Evolutionary conservation across 2,329 filamentous ascomycete genomes (phyloP), one percentile per base, ranked within the genome.

Genomic region (Fusarium multiceps): DNA sequence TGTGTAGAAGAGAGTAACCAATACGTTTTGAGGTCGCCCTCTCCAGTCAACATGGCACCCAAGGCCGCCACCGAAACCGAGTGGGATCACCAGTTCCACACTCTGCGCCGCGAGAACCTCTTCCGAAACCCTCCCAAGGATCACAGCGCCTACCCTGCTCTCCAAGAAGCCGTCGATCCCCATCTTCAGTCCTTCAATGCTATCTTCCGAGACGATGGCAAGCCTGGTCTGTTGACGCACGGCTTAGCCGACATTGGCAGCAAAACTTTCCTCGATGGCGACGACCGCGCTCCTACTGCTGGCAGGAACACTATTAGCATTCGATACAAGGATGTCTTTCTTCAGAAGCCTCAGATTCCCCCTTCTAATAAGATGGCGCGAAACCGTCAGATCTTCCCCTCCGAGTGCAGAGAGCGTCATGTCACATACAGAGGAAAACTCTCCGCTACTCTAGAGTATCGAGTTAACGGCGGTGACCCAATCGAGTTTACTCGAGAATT

Each of bases 111-210:
- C 75, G 93, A 99, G 77, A 87, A 92, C 55, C 91, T 99, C 23
- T 99, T 99, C 80, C 87, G 89, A 75, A 90, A 97, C 72, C 95
- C 96, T 20, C 95, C 96, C 1, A 91, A 88, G 76, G 94, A 98
- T 78, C 91, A 89, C 73, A 92, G 92, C 12, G 93, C 95, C 63
- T 98, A 97, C 77, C 96, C 96, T 16, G 88, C 92, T 23, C 88
- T 99, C 49, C 91, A 94, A 75, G 88, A 88, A 66, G 93, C 95
- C n/a, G 90, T 98, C 63, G 87, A 92, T 71, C 96, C 96, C 51
- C 96, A 99, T 80, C 92, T 98, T 74, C 91, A 98, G 76, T 96
- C 96, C 9, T 99, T 98, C 88, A 97, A 99, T 84, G 90, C 90
- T 55, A 86, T 98, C 49, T 97, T 98, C 78, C 88, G 90, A 32